Percentiles rank a stretch among this genome's conserved stretches.
phyloP scores from a whole-genome alignment of 23 red algal species.

The Gracilaria domingensis region DNA sequence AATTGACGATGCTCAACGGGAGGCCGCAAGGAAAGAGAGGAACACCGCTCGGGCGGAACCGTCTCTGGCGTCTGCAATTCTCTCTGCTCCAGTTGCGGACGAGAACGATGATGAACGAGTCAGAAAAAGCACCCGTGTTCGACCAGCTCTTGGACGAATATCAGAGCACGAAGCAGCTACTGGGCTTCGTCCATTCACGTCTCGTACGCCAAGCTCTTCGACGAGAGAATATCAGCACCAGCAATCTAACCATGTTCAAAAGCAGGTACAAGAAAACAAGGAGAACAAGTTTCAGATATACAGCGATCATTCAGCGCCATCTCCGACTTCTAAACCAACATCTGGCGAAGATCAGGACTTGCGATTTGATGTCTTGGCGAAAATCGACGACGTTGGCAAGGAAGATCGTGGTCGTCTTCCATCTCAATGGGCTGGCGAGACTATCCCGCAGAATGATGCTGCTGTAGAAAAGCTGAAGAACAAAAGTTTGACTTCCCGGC shows the following conservation, averaged over 20 bases:
- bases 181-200: slow-evolving; percentile 44
- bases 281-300: slow-evolving; percentile 49
- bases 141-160: slow-evolving; percentile 27
- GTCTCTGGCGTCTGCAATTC: slow-evolving; percentile 15
- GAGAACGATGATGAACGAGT: background rate
- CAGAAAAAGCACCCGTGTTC: background rate
- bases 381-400: slow-evolving; percentile 42
- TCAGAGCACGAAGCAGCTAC: slow-evolving; percentile 40
- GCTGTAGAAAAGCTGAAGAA: slow-evolving; percentile 25
- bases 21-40: background rate
- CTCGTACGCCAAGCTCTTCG: background rate
- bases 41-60: slow-evolving; percentile 23
- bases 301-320: background rate
- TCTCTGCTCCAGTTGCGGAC: background rate
- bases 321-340: background rate
- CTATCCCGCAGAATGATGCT: slow-evolving; percentile 43
- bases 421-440: slow-evolving; percentile 65
- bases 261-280: background rate
- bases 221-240: background rate
- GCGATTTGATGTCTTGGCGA: slow-evolving; percentile 8
- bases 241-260: background rate
- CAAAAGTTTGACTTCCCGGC: background rate
- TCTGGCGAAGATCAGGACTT: slow-evolving; percentile 12
- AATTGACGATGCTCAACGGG: background rate
- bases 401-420: slow-evolving; percentile 64